phyloP scores from a whole-genome alignment of 1,284 basidiomycete species.

The Boletus subluridellus region DNA sequence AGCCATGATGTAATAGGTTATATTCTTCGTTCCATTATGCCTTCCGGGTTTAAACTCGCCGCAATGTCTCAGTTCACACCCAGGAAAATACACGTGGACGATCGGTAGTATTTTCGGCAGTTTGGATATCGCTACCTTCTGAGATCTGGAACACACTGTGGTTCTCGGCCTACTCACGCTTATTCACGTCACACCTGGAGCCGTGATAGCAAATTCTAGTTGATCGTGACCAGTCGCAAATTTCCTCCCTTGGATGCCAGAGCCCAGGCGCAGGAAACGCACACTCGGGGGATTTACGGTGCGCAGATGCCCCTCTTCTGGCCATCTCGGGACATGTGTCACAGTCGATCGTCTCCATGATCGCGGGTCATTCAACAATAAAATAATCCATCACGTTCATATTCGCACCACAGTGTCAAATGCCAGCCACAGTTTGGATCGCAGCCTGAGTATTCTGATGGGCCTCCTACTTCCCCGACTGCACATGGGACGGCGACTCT shows the following conservation, averaged over 20 bases:
- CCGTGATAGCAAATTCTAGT: neutral
- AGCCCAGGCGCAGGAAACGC: constrained; percentile 8
- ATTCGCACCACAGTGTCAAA: constrained; percentile 1
- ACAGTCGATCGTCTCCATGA: constrained; percentile 13
- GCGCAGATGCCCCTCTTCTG: constrained; percentile 1
- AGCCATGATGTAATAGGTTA: neutral
- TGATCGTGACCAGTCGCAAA: neutral
- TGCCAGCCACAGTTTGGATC: constrained; percentile 12
- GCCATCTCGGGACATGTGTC: neutral
- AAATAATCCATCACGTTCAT: constrained; percentile 5
- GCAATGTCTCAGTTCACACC: constrained; percentile 4
- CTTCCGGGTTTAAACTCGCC: constrained; percentile 1
- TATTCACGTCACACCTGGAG: constrained; percentile 4
- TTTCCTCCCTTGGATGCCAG: neutral
- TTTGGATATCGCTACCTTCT: constrained; percentile 3
- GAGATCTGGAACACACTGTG: constrained; percentile 2
- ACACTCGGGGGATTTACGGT: constrained; percentile 14
- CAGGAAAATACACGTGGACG: constrained; percentile 7
- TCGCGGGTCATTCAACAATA: constrained; percentile 10
- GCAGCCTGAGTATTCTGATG: neutral
- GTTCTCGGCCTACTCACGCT: neutral
- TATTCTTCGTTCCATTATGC: neutral
- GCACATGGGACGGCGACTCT: constrained; percentile 13
- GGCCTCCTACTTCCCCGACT: neutral
- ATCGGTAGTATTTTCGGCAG: constrained; percentile 21